Evolutionary conservation across 2,329 filamentous ascomycete genomes (phyloP).

Genomic region (Whalleya microplaca): DNA sequence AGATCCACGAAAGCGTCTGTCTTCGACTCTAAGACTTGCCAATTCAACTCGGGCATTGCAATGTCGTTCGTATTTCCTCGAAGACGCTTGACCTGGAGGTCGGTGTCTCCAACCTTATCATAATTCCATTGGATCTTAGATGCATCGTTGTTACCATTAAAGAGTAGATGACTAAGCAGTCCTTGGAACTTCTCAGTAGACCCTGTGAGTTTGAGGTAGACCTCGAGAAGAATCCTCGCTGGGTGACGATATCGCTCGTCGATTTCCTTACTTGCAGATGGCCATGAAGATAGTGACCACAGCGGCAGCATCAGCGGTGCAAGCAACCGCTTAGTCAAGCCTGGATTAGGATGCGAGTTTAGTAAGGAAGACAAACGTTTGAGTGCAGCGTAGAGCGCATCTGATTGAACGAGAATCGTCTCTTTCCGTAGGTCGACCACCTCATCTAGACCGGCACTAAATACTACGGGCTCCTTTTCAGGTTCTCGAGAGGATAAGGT

Average conservation of each 20-base stretch:
- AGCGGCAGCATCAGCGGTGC: constrained; percentile 62
- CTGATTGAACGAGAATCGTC: constrained; percentile 49
- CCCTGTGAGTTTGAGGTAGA: constrained; percentile 61
- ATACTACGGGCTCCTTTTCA: constrained; percentile 21
- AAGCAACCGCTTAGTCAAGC: constrained; percentile 64
- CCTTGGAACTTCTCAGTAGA: constrained; percentile 51
- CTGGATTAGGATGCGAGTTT: constrained; percentile 68
- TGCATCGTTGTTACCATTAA: constrained; percentile 49
- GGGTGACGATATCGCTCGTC: constrained; percentile 48
- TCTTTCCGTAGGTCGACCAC: constrained; percentile 51
- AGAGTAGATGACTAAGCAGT: constrained; percentile 60
- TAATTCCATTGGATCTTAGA: constrained; percentile 56
- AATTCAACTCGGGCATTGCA: constrained; percentile 39
- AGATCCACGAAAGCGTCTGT: constrained; percentile 53
- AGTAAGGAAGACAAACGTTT: constrained; percentile 59
- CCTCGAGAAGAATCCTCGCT: constrained; percentile 55
- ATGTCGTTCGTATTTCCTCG: constrained; percentile 18
- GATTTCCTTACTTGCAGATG: constrained; percentile 36
- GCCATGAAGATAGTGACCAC: constrained; percentile 65
- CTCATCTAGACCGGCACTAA: constrained; percentile 39
- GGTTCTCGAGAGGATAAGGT: constrained; percentile 33
- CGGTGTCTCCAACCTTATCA: constrained; percentile 46
- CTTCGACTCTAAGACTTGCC: constrained; percentile 52
- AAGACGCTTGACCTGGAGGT: constrained; percentile 54
- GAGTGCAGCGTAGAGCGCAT: constrained; percentile 55